These are phyloP conservation scores for Colletotrichum orbiculare DNA, from an alignment of 2,329 filamentous ascomycete species.

Conservation along the genomic window DNA sequence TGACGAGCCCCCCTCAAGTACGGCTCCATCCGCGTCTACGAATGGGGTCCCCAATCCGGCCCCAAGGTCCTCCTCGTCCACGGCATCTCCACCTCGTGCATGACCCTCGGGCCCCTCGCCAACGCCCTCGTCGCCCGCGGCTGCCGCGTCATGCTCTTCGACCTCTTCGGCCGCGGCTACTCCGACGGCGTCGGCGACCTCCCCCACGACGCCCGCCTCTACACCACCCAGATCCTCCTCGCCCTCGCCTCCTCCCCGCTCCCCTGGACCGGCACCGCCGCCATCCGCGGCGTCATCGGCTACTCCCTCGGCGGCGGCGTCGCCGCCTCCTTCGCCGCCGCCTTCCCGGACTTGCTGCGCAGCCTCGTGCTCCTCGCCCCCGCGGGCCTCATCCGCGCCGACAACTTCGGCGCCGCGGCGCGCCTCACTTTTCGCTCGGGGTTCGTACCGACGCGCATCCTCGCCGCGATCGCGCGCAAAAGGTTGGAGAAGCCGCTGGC, in stretches of 20 bases:
- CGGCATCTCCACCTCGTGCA: constrained; percentile 85
- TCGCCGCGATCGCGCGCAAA: constrained; percentile 58
- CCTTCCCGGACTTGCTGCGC: constrained; percentile 76
- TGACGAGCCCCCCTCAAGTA: constrained; percentile 56
- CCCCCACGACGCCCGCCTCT: constrained; percentile 79
- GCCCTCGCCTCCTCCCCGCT: constrained; percentile 77
- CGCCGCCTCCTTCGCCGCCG: constrained; percentile 76
- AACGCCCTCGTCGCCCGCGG: constrained; percentile 74
- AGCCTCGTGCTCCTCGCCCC: constrained; percentile 83
- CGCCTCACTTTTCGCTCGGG: constrained; percentile 66
- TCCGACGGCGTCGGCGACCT: constrained; percentile 73
- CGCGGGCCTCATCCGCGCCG: constrained; percentile 74
- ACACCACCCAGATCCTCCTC: constrained; percentile 77
- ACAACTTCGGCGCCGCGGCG: constrained; percentile 61
- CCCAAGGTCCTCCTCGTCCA: constrained; percentile 82
- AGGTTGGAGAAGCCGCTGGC: constrained; percentile 64
- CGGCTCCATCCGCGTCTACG: constrained; percentile 81
- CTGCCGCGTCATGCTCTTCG: constrained; percentile 84
- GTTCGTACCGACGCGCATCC: constrained; percentile 62
- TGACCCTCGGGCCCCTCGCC: constrained; percentile 76
- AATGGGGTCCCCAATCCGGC: constrained; percentile 81
- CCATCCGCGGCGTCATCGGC: constrained; percentile 73
- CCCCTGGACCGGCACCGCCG: constrained; percentile 69
- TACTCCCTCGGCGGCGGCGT: constrained; percentile 88
- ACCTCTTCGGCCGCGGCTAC: constrained; percentile 77